These are phyloP conservation scores for Andrographis paniculata DNA, from an alignment of 305 asterid species.

Conservation along the genomic window DNA sequence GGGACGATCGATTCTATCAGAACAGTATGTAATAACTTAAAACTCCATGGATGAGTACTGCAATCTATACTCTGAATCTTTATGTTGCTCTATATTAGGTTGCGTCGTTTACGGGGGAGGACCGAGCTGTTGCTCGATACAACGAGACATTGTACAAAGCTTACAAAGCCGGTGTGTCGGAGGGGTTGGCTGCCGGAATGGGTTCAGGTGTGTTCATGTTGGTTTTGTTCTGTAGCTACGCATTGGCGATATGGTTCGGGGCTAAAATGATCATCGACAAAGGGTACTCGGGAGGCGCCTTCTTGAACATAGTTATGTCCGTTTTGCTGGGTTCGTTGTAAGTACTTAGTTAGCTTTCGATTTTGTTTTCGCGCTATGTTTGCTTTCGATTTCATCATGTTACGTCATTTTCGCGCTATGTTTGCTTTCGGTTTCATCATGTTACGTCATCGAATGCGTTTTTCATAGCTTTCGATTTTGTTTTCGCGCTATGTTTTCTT, in stretches of 20 bases:
- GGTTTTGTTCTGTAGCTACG: conserved; percentile 41
- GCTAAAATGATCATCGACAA: conserved; percentile 38
- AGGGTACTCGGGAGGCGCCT: conserved; percentile 48
- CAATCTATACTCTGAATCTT: too few species aligned
- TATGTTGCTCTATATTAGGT: too few species aligned
- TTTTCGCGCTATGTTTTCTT: too few species aligned
- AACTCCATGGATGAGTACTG: too few species aligned
- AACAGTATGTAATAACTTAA: conserved; percentile 68
- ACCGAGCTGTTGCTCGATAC: conserved; percentile 34
- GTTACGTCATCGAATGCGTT: too few species aligned
- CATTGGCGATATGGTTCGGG: conserved; percentile 50
- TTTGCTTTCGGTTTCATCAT: too few species aligned
- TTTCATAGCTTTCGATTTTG: conserved; percentile 42
- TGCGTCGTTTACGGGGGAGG: conserved; percentile 57
- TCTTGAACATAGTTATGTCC: conserved; percentile 46
- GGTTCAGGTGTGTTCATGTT: conserved; percentile 42
- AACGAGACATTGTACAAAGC: conserved; percentile 35
- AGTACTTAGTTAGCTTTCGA: too few species aligned
- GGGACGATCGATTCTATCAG: conserved; percentile 62
- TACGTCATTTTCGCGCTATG: too few species aligned
- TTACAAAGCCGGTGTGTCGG: conserved; percentile 45
- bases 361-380: too few species aligned
- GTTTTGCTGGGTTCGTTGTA: conserved; percentile 36
- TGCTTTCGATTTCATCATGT: too few species aligned
- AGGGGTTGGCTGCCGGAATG: conserved; percentile 53